These are phyloP conservation scores for Picea sitchensis DNA, from an alignment of 75 land plant genomes.

Conservation along the genomic window DNA sequence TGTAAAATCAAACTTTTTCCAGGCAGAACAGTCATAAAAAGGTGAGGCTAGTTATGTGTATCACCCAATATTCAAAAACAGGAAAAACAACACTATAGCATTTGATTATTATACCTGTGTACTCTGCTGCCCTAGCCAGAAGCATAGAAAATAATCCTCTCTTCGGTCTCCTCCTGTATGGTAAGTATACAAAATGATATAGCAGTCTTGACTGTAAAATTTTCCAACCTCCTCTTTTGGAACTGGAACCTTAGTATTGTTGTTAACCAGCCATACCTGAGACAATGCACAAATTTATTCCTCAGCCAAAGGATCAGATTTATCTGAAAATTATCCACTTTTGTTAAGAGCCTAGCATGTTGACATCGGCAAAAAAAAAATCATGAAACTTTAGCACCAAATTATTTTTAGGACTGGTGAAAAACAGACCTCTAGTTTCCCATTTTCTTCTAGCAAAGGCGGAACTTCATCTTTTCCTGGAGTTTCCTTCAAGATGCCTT, in stretches of 20 bases:
- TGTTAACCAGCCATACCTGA: conserved; percentile 44
- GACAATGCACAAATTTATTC: not conserved
- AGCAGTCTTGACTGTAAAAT: conserved; percentile 33
- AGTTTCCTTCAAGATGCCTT: conserved; percentile 44
- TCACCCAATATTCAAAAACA: not conserved
- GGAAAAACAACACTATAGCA: not conserved
- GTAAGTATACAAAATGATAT: conserved; percentile 39
- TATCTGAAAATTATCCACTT: not conserved
- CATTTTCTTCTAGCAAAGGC: conserved; percentile 30
- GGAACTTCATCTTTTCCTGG: conserved; percentile 33
- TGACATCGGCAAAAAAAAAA: not conserved
- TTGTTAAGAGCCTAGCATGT: not conserved
- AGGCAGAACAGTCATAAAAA: not conserved
- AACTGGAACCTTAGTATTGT: conserved; percentile 21
- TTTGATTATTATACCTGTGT: conserved; percentile 21
- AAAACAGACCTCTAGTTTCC: conserved; percentile 42
- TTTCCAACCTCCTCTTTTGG: conserved; percentile 38
- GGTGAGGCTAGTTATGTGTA: not conserved
- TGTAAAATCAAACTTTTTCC: not conserved
- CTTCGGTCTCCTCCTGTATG: conserved; percentile 24
- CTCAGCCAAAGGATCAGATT: not conserved
- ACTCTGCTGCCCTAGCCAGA: conserved; percentile 40
- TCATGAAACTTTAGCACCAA: not conserved
- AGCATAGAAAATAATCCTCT: conserved; percentile 44
- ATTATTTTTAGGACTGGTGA: not conserved